Evolutionary conservation across 164 flowering plant species (phyloP).

Genomic region (Warburgia ugandensis): DNA sequence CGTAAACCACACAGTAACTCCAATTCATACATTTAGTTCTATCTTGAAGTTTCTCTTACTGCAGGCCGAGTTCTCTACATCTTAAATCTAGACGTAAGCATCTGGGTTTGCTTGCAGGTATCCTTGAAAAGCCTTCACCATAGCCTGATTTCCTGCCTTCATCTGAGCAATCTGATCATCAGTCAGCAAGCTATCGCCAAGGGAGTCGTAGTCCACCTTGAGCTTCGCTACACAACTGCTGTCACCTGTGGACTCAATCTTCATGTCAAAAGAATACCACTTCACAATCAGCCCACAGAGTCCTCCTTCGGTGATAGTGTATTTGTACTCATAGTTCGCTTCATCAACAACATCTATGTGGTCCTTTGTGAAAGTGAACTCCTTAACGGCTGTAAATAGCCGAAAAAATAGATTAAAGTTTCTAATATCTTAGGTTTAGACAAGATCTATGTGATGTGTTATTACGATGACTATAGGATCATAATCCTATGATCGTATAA

Average conservation of each 20-base stretch:
- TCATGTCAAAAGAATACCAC: not conserved
- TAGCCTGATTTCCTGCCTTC: not conserved
- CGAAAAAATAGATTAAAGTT: too few species aligned
- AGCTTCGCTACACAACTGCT: not conserved
- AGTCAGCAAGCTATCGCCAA: not conserved
- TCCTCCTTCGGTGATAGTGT: slow-evolving; percentile 21
- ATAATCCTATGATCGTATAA: too few species aligned
- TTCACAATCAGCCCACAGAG: not conserved
- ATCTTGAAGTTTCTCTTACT: too few species aligned
- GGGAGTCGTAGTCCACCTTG: slow-evolving; percentile 3
- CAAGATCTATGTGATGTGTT: too few species aligned
- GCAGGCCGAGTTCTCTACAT: too few species aligned
- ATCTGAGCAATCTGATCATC: not conserved
- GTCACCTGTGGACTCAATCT: not conserved
- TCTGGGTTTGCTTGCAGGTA: slow-evolving; percentile 5
- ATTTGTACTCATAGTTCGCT: slow-evolving; percentile 14
- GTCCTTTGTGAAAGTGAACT: slow-evolving; percentile 8
- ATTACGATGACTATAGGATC: too few species aligned
- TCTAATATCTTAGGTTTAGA: too few species aligned
- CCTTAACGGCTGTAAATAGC: slow-evolving; percentile 9
- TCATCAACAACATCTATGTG: slow-evolving; percentile 14
- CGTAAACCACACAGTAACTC: too few species aligned
- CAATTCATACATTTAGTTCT: too few species aligned
- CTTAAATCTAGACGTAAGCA: not conserved
- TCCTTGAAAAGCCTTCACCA: not conserved